Base-by-base conservation (phyloP, 345 rosid species). In the Eucalyptus tenuipes region DNA sequence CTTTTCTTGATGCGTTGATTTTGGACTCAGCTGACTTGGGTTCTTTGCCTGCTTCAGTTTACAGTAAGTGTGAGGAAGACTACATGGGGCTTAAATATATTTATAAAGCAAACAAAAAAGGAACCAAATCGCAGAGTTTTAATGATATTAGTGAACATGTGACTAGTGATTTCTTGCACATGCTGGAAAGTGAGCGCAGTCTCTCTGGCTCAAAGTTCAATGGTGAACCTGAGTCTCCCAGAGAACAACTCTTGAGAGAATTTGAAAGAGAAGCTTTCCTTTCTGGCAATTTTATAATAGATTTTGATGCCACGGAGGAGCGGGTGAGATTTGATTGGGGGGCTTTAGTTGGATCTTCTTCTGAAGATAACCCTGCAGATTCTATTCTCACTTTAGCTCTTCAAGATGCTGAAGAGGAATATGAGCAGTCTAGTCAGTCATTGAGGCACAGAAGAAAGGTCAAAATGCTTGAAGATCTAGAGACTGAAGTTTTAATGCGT, bases 151-250 rank as follows among this genome's bases (percentile, higher is more conserved):
- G 95, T 49, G 96, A 95, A 82, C 91, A 94, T 84, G 95, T 95
- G 87, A 95, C 95, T 33, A 92, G 88, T 91, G 97, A 96, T 90
- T 95, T 96, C 91, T 92, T 97, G 86, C 91, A 94, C 53, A 93
- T 94, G 95, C 92, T 95, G 89, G 97, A 91, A 84, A 88, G 91
- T 71, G 97, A 94, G 75, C 92, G 92, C 25, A 86, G 89, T 91
- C 79, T 93, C 75, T 89, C 88, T 89, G 89, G 90, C 86, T 89
- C 44, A 75, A 85, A 88, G 88, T 94, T 95, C 66, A 94, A 92
- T 89, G 48, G 90, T 85, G 94, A 92, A 88, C 95, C 95, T 13
- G 97, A 96, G 89, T 97, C 99, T 92, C 97, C 99, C 64, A 95
- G 98, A 88, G 97, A 92, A 91, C 91, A 89, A 88, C 93, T 97